A percentile compares a stretch with the other conserved stretches of the same genome.
Conservation (phyloP, 2,329 filamentous ascomycete genomes). For the Didymella arachidicola region DNA sequence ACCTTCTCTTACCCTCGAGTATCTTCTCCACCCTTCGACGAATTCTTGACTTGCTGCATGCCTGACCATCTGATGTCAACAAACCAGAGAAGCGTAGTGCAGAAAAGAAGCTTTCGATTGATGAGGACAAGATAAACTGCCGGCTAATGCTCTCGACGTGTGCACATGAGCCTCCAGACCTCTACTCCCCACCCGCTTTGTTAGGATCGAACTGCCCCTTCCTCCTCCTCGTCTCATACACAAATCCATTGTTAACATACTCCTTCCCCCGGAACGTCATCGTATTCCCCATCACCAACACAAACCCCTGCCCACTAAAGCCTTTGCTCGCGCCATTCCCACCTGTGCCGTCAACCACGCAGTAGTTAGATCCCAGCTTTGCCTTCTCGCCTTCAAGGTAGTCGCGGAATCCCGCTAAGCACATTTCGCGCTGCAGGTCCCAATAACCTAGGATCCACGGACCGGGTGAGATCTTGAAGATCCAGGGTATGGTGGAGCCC, state of each 20-base stretch:
- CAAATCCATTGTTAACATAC: background rate
- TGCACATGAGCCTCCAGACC: no score
- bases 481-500: background rate
- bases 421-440: background rate
- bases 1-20: conserved; percentile 12
- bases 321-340: background rate
- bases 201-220: background rate
- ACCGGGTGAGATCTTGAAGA: background rate
- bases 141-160: background rate
- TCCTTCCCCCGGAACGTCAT: background rate
- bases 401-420: background rate
- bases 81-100: no score
- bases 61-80: no score
- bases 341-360: background rate
- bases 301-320: background rate
- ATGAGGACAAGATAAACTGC: no score
- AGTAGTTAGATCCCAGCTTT: background rate
- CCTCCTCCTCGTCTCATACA: background rate
- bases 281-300: background rate
- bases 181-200: background rate
- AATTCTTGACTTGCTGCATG: no score
- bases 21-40: background rate
- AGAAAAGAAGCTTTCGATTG: no score
- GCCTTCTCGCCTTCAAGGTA: background rate
- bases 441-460: no score